A percentile compares a stretch with the other conserved stretches of the same genome.
These are phyloP conservation scores for Eucalyptus tenuipes DNA, from an alignment of 345 rosid genomes.

Conservation along the genomic window DNA sequence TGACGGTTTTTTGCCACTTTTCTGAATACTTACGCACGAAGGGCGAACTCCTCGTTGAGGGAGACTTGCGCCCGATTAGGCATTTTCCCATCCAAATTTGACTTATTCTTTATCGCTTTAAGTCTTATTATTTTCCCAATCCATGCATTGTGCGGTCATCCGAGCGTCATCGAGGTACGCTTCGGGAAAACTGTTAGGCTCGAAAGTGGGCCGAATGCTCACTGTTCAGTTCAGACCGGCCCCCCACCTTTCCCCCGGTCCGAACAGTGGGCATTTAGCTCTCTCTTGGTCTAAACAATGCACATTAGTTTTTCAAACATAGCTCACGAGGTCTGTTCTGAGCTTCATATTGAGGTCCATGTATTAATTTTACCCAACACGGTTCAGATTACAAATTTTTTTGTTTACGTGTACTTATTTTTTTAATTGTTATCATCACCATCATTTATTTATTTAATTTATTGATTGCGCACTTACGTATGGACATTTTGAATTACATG, in stretches of 20 bases:
- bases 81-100: neutral
- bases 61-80: neutral
- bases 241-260: neutral
- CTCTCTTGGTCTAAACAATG: neutral
- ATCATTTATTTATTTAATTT: neutral
- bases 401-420: neutral
- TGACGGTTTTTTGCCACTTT: neutral
- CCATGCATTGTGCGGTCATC: neutral
- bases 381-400: neutral
- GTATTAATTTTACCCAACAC: neutral
- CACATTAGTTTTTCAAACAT: neutral
- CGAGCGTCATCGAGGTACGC: neutral
- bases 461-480: neutral
- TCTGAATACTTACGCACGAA: neutral
- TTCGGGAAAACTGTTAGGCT: neutral
- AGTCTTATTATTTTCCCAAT: neutral
- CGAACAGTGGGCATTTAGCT: neutral
- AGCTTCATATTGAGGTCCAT: neutral
- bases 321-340: neutral
- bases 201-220: neutral
- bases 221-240: neutral
- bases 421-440: neutral
- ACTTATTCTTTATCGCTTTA: neutral
- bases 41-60: neutral
- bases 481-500: neutral